A percentile compares a stretch with the other conserved stretches of the same genome.
These are phyloP conservation scores for Umbelopsis sp. DNA, from an alignment of 192 early-diverging fungal species.

Conservation along the genomic window DNA sequence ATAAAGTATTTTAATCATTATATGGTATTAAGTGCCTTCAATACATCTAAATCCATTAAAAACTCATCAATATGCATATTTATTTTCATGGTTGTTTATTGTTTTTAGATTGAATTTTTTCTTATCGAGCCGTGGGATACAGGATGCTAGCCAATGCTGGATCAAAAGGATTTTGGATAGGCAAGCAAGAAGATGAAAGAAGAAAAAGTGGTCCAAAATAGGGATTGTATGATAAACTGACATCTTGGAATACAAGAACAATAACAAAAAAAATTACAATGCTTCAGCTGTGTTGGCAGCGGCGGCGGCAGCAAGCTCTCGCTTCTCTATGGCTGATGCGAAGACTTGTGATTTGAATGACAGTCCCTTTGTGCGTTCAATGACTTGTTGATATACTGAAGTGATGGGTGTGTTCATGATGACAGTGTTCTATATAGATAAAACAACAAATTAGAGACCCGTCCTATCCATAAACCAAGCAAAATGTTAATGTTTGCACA, in stretches of 20 bases:
- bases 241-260: background rate
- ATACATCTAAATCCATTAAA: too few relatives aligned
- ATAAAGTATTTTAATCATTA: too few relatives aligned
- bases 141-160: background rate
- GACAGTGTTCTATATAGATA: slow-evolving; percentile 71
- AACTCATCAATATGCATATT: too few relatives aligned
- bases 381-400: slow-evolving; percentile 93
- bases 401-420: slow-evolving; percentile 87
- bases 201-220: background rate
- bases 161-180: background rate
- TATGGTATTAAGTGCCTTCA: too few relatives aligned
- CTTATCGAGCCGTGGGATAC: background rate
- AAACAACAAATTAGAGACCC: slow-evolving; percentile 15
- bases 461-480: background rate
- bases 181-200: background rate
- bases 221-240: slow-evolving; percentile 3
- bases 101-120: too few relatives aligned
- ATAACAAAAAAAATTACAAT: slow-evolving; percentile 5
- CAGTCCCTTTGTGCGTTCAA: slow-evolving; percentile 90
- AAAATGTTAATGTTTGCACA: background rate
- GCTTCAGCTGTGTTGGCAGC: slow-evolving; percentile 19
- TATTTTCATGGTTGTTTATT: too few relatives aligned
- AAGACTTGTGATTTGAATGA: slow-evolving; percentile 91
- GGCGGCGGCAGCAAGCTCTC: slow-evolving; percentile 51
- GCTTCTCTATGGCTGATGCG: slow-evolving; percentile 88